Evolutionary conservation across 192 early-diverging fungal genomes (phyloP).

Genomic region (Mortierella alpina): DNA sequence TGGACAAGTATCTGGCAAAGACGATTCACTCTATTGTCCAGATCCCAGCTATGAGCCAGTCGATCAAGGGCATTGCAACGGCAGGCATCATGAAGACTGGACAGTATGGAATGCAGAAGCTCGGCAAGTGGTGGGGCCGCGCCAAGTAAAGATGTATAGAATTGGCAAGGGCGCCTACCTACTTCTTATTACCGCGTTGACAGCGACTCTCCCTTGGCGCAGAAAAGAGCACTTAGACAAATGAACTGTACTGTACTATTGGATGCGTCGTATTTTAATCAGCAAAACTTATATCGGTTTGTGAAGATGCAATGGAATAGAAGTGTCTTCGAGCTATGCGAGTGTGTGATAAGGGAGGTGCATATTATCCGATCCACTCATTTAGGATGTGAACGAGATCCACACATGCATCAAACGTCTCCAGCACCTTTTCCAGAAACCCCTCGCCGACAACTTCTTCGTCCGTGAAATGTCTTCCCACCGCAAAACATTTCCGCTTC

Average conservation of each 20-base stretch:
- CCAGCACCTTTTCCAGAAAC: conserved; percentile 60
- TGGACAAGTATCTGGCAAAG: conserved; percentile 54
- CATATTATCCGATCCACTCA: conserved; percentile 55
- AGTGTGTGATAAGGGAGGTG: too few species aligned
- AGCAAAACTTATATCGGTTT: too few species aligned
- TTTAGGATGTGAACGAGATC: conserved; percentile 69
- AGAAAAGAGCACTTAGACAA: too few species aligned
- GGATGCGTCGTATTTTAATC: too few species aligned
- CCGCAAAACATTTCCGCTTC: conserved; percentile 61
- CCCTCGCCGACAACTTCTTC: conserved; percentile 61
- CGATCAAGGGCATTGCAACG: conserved; percentile 90
- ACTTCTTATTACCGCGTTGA: too few species aligned
- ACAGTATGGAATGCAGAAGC: conserved; percentile 70
- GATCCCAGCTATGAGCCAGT: conserved; percentile 89
- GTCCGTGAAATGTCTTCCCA: conserved; percentile 60
- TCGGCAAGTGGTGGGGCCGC: conserved; percentile 65
- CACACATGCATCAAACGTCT: conserved; percentile 58
- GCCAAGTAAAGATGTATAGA: conserved; percentile 30
- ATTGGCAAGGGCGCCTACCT: background rate
- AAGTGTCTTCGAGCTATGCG: too few species aligned
- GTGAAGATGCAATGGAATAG: too few species aligned
- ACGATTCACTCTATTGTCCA: conserved; percentile 72
- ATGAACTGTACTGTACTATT: too few species aligned
- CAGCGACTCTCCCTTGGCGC: too few species aligned
- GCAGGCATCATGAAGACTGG: conserved; percentile 78